Percentiles rank a stretch among this genome's conserved stretches.
phyloP scores from a whole-genome alignment of 1,139 yeast species.

The Taphrina confusa region DNA sequence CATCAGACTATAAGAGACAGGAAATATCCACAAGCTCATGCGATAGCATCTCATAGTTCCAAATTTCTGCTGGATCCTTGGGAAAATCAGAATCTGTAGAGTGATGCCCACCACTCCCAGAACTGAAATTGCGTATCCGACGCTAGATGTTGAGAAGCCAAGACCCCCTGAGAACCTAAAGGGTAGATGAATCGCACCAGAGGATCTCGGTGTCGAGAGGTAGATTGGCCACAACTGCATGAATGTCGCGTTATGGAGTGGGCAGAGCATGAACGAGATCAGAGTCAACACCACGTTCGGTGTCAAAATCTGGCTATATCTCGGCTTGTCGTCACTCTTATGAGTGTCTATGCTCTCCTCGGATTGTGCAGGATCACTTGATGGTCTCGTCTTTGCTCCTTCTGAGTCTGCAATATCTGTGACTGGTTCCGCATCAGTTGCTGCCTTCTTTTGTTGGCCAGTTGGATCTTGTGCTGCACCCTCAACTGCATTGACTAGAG shows the following conservation, averaged over 20 bases:
- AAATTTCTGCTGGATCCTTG: not conserved
- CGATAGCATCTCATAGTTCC: conserved; percentile 25
- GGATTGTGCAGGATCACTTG: not conserved
- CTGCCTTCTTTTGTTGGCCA: not conserved
- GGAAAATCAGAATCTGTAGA: conserved; percentile 23
- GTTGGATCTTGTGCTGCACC: not conserved
- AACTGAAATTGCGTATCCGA: conserved; percentile 25
- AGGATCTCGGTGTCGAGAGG: conserved; percentile 5
- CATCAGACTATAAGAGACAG: not conserved
- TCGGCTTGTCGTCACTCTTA: not conserved
- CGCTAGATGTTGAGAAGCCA: conserved; percentile 20
- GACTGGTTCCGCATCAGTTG: not conserved
- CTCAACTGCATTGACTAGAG: not conserved
- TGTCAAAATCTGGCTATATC: conserved; percentile 6
- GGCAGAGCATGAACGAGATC: conserved; percentile 11
- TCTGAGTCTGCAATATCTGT: not conserved
- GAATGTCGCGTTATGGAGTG: conserved; percentile 12
- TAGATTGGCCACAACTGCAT: conserved; percentile 19
- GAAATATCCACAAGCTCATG: conserved; percentile 13
- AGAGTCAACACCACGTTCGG: conserved; percentile 9
- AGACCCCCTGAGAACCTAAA: conserved; percentile 28
- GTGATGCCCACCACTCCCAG: conserved; percentile 14
- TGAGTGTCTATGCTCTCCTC: not conserved
- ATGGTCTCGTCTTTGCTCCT: not conserved
- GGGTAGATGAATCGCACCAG: not conserved